phyloP scores from a whole-genome alignment of 2,329 filamentous ascomycete genomes.

The Epichloe uncinata region DNA sequence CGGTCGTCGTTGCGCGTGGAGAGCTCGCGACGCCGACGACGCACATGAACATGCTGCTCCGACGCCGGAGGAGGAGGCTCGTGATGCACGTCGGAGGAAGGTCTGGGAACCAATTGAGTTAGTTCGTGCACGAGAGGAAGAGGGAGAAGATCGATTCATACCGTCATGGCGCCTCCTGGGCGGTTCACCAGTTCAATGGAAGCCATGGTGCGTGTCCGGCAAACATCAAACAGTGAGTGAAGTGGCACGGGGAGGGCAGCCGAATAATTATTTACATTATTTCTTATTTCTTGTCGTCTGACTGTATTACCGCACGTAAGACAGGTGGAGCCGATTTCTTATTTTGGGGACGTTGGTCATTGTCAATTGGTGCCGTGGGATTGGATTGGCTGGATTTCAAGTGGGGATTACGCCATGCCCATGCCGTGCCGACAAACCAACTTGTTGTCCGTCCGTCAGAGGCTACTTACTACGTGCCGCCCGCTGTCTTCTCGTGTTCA shows the following conservation, averaged over 20 bases:
- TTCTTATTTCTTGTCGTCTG: no score
- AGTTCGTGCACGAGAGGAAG: background rate
- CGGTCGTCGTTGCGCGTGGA: conserved; percentile 13
- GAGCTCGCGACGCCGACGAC: conserved; percentile 4
- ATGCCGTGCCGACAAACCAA: no score
- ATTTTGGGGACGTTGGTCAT: conserved; percentile 7
- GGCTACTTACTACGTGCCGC: no score
- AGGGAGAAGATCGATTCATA: conserved; percentile 13
- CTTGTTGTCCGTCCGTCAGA: no score
- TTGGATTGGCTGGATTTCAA: conserved; percentile 3
- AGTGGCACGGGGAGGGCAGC: background rate
- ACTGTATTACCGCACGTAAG: no score
- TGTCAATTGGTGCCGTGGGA: conserved; percentile 22
- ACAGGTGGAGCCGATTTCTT: no score
- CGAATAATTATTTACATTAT: no score
- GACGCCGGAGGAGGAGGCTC: conserved; percentile 18
- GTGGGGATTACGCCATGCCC: no score
- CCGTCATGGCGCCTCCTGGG: conserved; percentile 34
- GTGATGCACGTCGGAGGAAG: conserved; percentile 19
- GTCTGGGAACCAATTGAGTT: conserved; percentile 17
- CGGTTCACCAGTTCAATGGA: conserved; percentile 37
- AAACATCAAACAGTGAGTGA: background rate
- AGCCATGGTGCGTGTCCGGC: conserved; percentile 26
- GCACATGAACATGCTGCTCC: conserved; percentile 1
- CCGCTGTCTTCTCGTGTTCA: background rate